Evolutionary conservation across 2,329 filamentous ascomycete species (phyloP).

Genomic region (Ceratocystis cacaofunesta): DNA sequence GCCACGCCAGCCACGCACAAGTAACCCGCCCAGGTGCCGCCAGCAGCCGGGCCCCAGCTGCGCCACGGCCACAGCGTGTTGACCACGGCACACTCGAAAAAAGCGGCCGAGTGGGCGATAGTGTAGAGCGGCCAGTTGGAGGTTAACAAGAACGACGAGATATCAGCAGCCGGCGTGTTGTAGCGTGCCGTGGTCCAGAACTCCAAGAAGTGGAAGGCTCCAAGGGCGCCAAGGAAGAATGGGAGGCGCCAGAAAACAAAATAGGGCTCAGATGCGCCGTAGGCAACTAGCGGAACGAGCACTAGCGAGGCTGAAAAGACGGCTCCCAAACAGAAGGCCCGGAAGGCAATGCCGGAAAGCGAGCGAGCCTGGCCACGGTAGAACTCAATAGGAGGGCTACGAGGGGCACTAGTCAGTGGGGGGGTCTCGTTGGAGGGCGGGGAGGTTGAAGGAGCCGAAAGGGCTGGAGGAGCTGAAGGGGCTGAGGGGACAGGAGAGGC

Average conservation of each 20-base stretch:
- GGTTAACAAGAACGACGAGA: slow-evolving; percentile 67
- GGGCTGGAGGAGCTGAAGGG: not conserved
- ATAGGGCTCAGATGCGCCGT: slow-evolving; percentile 21
- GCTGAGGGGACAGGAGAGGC: not conserved
- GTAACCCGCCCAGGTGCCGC: not conserved
- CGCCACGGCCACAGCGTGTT: slow-evolving; percentile 38
- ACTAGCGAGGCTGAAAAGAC: slow-evolving; percentile 27
- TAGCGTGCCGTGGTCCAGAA: slow-evolving; percentile 78
- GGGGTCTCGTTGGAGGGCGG: not conserved
- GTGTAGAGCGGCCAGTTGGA: slow-evolving; percentile 76
- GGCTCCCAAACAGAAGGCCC: slow-evolving; percentile 40
- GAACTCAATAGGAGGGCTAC: slow-evolving; percentile 21
- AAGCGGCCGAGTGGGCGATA: slow-evolving; percentile 61
- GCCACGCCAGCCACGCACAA: slow-evolving; percentile 35
- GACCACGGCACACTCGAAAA: slow-evolving; percentile 55
- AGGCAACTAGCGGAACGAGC: slow-evolving; percentile 21
- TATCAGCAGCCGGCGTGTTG: slow-evolving; percentile 59
- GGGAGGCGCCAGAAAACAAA: slow-evolving; percentile 42
- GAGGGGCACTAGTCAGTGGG: not conserved
- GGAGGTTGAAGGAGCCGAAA: not conserved
- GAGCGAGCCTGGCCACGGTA: slow-evolving; percentile 38
- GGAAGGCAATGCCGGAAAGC: slow-evolving; percentile 43
- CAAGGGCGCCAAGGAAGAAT: slow-evolving; percentile 54
- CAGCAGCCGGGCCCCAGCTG: slow-evolving; percentile 32
- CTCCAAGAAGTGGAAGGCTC: slow-evolving; percentile 87